Conservation (phyloP, 805 yeast genomes). For the Wickerhamiella parazyma region DNA sequence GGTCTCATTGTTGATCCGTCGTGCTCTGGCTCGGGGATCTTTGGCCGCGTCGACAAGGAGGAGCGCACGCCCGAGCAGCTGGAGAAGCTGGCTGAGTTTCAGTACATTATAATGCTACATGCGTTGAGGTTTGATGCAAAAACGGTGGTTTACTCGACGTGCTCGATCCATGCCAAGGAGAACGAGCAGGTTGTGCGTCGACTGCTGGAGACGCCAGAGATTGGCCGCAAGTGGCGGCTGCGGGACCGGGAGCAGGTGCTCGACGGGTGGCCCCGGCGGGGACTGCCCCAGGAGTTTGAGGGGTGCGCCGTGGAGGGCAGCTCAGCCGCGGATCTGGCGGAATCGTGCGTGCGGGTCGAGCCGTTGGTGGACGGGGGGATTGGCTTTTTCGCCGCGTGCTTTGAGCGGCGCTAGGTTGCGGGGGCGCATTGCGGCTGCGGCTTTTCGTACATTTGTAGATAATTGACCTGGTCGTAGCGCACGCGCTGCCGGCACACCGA, state of each 20-base stretch:
- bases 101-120: constrained; percentile 74
- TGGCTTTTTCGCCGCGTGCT: constrained; percentile 93
- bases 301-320: constrained; percentile 22
- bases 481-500: constrained; percentile 25
- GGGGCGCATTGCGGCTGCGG: not conserved
- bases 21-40: constrained; percentile 95
- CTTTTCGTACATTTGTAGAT: constrained; percentile 19
- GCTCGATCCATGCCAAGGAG: constrained; percentile 88
- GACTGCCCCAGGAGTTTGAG: constrained; percentile 56
- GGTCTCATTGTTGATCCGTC: constrained; percentile 92
- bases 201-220: constrained; percentile 50
- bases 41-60: constrained; percentile 45
- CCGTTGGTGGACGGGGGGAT: constrained; percentile 96
- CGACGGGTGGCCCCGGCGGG: constrained; percentile 81
- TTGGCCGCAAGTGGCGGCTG: constrained; percentile 55
- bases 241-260: constrained; percentile 47
- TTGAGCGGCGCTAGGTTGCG: constrained; percentile 34
- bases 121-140: constrained; percentile 61
- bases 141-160: constrained; percentile 83
- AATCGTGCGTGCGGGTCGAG: constrained; percentile 71
- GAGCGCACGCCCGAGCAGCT: constrained; percentile 36
- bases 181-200: constrained; percentile 85
- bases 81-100: constrained; percentile 68
- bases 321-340: constrained; percentile 42
- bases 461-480: constrained; percentile 19